phyloP scores from a whole-genome alignment of 2,329 filamentous ascomycete genomes.

The Verticillium albo-atrum region DNA sequence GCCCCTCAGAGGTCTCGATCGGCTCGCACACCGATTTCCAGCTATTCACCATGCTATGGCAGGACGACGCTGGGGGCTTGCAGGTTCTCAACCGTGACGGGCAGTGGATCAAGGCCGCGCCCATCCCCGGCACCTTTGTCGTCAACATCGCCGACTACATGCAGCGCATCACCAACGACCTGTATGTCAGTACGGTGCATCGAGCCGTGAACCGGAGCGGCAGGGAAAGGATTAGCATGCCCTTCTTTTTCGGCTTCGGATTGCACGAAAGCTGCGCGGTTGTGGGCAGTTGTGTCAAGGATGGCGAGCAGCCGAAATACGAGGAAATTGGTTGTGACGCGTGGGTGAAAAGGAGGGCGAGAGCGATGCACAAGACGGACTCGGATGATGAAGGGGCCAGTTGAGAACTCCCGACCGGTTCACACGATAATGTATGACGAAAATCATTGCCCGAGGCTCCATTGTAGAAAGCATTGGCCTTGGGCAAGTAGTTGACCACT shows the following conservation, averaged over 20 bases:
- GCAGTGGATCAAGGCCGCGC: conserved; percentile 36
- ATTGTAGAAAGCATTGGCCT: too few species aligned
- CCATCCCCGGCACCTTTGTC: conserved; percentile 37
- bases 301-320: conserved; percentile 29
- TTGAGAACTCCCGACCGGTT: too few species aligned
- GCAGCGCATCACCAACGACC: conserved; percentile 45
- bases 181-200: conserved; percentile 45
- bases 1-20: conserved; percentile 27
- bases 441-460: too few species aligned
- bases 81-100: conserved; percentile 34
- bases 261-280: conserved; percentile 35
- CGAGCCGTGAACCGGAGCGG: conserved; percentile 36
- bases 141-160: conserved; percentile 49
- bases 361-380: conserved; percentile 25
- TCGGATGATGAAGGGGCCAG: conserved; percentile 3
- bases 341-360: conserved; percentile 29
- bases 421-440: too few species aligned
- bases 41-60: conserved; percentile 43
- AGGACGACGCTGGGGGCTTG: conserved; percentile 36
- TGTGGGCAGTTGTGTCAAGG: conserved; percentile 28
- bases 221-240: conserved; percentile 35
- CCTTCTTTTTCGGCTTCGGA: conserved; percentile 41
- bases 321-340: conserved; percentile 32
- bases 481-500: too few species aligned
- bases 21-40: conserved; percentile 51